Base-by-base conservation (phyloP, 2,329 filamentous ascomycete genomes). In the Aaosphaeria arxii region DNA sequence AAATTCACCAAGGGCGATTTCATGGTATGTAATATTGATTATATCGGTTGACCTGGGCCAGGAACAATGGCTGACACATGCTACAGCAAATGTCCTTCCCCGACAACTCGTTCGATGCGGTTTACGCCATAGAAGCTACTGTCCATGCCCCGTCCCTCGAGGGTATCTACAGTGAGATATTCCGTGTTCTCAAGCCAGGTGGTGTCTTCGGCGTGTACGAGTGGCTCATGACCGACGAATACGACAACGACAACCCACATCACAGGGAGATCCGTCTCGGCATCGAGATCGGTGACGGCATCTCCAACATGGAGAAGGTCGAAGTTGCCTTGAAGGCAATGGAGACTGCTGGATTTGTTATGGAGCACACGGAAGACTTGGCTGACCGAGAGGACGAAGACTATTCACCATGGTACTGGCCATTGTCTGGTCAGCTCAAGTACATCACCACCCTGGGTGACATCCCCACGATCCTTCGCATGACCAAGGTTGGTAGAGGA, bases 201-300 rank as follows among this genome's bases (percentile, higher is more conserved):
- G 92, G 94, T 71, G 79, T 90, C 44, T 99, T 97, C 63, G 94
- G 92, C 67, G 92, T 97, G 45, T 99, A 97, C 75, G 94, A 99
- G 74, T 97, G 94, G 94, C 80, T 97, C 66, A 97, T 99, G 94
- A 97, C 91, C 5, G 91, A 96, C 54, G 77, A 86, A 28, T 99
- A 96, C 74, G 88, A 97, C 76, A 92, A 95, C 69, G 79, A 87
- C 51, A 91, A 96, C 79, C 72, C 89, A 1, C 79, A 85, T 63
- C 94, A 97, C 77, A 88, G 91, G 58, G 84, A 89, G 69, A 94
- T 97, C 66, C 89, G 94, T 55, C 84, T 96, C 13, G 91, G 88
- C 55, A 99, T 99, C 57, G 94, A 99, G 78, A 86, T 90, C 69
- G 94, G 94, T 64, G 87, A 97, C 66, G 94, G 94, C 59, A 97